Conservation (phyloP, 1,139 yeast species). For the Maudiozyma humilis region DNA sequence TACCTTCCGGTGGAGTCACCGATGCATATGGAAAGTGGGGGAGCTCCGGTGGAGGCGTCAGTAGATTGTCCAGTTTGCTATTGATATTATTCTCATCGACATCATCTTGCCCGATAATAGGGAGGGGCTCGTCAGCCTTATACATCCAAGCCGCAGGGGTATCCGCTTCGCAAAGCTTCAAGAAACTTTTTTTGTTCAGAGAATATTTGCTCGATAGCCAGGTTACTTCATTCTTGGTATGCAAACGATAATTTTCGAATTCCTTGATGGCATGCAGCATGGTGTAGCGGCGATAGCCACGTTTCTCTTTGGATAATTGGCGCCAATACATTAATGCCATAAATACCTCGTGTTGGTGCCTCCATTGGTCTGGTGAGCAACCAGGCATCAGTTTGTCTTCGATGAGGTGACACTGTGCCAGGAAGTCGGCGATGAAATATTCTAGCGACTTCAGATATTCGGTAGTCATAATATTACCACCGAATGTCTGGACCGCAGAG, state of each 20-base stretch:
- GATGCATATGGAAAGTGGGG: slow-evolving; percentile 2
- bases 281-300: slow-evolving; percentile 21
- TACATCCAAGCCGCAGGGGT: slow-evolving; percentile 18
- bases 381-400: slow-evolving; percentile 20
- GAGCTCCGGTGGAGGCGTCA: not conserved
- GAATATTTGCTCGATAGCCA: not conserved
- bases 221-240: slow-evolving; percentile 10
- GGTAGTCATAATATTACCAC: slow-evolving; percentile 19
- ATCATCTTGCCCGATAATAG: slow-evolving; percentile 15
- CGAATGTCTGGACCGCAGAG: slow-evolving; percentile 16
- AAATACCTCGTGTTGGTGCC: slow-evolving; percentile 20
- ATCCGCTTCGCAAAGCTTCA: not conserved
- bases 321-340: slow-evolving; percentile 26
- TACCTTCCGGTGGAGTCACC: not conserved
- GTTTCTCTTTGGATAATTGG: slow-evolving; percentile 23
- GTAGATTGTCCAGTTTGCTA: slow-evolving; percentile 15
- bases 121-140: slow-evolving; percentile 15
- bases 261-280: slow-evolving; percentile 27
- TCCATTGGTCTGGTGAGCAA: slow-evolving; percentile 23
- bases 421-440: slow-evolving; percentile 25
- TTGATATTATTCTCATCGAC: slow-evolving; percentile 17
- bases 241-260: slow-evolving; percentile 25
- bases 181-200: not conserved
- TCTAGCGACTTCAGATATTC: slow-evolving; percentile 21
- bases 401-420: slow-evolving; percentile 23